A percentile compares a stretch with the other conserved stretches of the same genome.
These are phyloP conservation scores for Paecilomyces variotii DNA, from an alignment of 2,329 filamentous ascomycete species.

Conservation along the genomic window DNA sequence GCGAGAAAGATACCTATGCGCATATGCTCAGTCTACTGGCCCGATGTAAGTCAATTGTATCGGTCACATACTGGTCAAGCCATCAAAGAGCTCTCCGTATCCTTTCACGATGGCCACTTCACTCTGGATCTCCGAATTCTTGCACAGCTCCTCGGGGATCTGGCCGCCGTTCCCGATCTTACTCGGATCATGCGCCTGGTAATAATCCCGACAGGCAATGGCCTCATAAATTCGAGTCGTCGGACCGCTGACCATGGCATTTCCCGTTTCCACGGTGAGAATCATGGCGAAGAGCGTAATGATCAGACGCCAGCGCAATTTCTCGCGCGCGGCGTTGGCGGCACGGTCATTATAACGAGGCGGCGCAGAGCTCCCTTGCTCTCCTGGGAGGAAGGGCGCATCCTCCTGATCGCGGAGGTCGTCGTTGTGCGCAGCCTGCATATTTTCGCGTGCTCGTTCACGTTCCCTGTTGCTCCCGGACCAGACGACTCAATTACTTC, in stretches of 20 bases:
- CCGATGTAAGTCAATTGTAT: neutral
- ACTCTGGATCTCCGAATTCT: constrained; percentile 41
- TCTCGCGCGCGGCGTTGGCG: constrained; percentile 8
- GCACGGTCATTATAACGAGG: constrained; percentile 8
- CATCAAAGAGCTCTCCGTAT: constrained; percentile 43
- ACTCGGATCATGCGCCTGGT: constrained; percentile 32
- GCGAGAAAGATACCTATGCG: constrained; percentile 37
- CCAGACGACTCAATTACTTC: neutral
- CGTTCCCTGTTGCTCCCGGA: neutral
- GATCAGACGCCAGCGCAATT: constrained; percentile 28
- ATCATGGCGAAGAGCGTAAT: constrained; percentile 36
- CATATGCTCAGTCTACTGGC: constrained; percentile 5
- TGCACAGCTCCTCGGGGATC: constrained; percentile 43
- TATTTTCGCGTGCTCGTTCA: neutral
- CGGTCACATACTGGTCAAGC: constrained; percentile 26
- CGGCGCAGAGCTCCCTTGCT: neutral
- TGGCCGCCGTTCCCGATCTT: constrained; percentile 34
- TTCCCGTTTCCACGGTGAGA: constrained; percentile 37
- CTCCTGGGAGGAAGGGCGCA: constrained; percentile 20
- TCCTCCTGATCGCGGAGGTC: constrained; percentile 20
- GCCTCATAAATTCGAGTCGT: constrained; percentile 43
- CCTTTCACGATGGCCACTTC: constrained; percentile 44
- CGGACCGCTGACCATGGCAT: constrained; percentile 37
- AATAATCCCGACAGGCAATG: constrained; percentile 42
- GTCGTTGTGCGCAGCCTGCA: constrained; percentile 11